Base-by-base conservation (phyloP, 495 filamentous ascomycete genomes). In the Aspergillus biplanus region DNA sequence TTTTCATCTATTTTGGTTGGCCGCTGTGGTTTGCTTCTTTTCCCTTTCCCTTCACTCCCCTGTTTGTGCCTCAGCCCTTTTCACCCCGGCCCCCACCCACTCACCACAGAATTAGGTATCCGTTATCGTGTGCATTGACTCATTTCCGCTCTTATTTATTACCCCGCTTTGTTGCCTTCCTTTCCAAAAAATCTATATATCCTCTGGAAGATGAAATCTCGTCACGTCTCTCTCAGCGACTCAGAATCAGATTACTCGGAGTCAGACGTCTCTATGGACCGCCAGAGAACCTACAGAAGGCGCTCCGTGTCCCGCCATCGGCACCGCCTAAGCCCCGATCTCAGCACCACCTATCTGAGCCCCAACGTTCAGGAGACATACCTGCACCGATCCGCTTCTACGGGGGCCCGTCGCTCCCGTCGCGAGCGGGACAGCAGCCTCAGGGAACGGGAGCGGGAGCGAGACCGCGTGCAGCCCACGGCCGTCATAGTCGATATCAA, bases 261-360 rank as follows among this genome's bases (percentile, higher is more conserved):
- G 65, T 75, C 77, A 13, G 78, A 81, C 52, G 33, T 73, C 59
- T 79, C 75, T 64, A 66, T 75, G 64, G 67, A 64, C 57, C 67
- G 67, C 32, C 68, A 66, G n/a, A 66, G 65, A 27, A 54, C 56
- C 11, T 33, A 72, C 48, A 67, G 71, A 13, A 68, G 71, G 31
- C 79, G 77, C 56, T 82, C 79, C 15, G 39, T 69, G 46, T 82
- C 79, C 37, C 78, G 79, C 35, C 70, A 65, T 35, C 79, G 72
- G 33, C 70, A 65, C 33, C 79, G 72, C 32, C 33, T 56, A 46
- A 67, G 56, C 46, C 71, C 73, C 6, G 71, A 71, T 44, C 37
- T 56, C 55, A 61, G 48, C 47, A 67, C 58, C 58, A 71, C 65
- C 62, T 69, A 68, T 50, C 61, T 72, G 42, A 56, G 58, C 34